Evolutionary conservation across 805 yeast genomes (phyloP).

Genomic region (Candida pseudoglaebosa): DNA sequence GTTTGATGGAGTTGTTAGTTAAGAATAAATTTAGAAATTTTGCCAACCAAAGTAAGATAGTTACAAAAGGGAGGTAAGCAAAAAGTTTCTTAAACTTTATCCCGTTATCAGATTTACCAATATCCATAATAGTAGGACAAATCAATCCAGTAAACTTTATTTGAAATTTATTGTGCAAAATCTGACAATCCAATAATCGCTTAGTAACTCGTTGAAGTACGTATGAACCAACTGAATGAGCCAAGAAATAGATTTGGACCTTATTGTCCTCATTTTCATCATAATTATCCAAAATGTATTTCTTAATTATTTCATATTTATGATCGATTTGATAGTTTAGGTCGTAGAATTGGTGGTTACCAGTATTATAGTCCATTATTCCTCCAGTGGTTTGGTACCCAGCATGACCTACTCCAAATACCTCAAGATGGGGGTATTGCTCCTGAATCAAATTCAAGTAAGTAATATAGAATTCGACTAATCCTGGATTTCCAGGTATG

Average conservation of each 20-base stretch:
- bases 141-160: slow-evolving; percentile 53
- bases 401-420: slow-evolving; percentile 61
- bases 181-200: slow-evolving; percentile 19
- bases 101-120: slow-evolving; percentile 44
- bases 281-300: slow-evolving; percentile 17
- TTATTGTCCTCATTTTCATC: slow-evolving; percentile 8
- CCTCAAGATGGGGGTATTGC: slow-evolving; percentile 43
- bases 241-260: slow-evolving; percentile 45
- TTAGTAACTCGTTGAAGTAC: slow-evolving; percentile 51
- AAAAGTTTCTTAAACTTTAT: slow-evolving; percentile 21
- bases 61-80: slow-evolving; percentile 24
- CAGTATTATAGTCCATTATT: slow-evolving; percentile 17
- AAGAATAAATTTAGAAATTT: neutral
- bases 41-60: slow-evolving; percentile 3
- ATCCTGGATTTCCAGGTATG: slow-evolving; percentile 78
- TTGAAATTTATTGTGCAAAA: slow-evolving; percentile 14
- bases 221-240: slow-evolving; percentile 74
- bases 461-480: slow-evolving; percentile 58
- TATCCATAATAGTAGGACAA: slow-evolving; percentile 67
- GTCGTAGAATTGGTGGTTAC: slow-evolving; percentile 24
- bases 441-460: slow-evolving; percentile 45
- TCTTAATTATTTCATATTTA: slow-evolving; percentile 47
- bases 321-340: slow-evolving; percentile 58
- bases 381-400: slow-evolving; percentile 43
- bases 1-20: slow-evolving; percentile 15